Evolutionary conservation across 306 rosid genomes (phyloP).

Genomic region (Fragaria iinumae): DNA sequence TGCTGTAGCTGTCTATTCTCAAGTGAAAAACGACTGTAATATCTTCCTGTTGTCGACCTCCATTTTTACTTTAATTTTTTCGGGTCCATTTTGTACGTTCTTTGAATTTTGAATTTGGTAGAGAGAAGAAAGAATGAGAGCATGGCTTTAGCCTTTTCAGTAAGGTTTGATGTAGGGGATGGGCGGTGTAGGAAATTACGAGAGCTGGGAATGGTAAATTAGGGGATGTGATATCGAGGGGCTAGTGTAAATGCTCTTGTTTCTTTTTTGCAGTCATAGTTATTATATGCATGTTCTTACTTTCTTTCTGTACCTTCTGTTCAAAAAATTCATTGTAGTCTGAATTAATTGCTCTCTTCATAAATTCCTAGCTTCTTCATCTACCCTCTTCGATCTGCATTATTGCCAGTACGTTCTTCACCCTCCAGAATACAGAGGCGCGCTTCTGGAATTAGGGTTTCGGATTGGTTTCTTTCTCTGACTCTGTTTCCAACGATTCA

Average conservation of each 20-base stretch:
- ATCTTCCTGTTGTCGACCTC: conserved; percentile 10
- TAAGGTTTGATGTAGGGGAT: conserved; percentile 20
- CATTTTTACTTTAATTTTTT: neutral
- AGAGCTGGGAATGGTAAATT: conserved; percentile 1
- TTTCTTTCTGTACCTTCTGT: conserved; percentile 26
- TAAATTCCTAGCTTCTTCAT: conserved; percentile 17
- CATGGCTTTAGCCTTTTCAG: conserved; percentile 73
- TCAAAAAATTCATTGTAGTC: conserved; percentile 22
- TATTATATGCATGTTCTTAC: conserved; percentile 2
- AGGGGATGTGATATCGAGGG: conserved; percentile 22
- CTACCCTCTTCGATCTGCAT: conserved; percentile 12
- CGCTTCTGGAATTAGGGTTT: neutral
- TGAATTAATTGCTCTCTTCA: conserved; percentile 33
- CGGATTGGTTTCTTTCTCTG: neutral
- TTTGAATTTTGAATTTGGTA: conserved; percentile 4
- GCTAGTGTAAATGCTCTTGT: conserved; percentile 69
- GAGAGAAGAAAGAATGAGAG: conserved; percentile 49
- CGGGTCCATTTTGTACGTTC: conserved; percentile 23
- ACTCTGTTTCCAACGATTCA: neutral
- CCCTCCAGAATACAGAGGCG: neutral
- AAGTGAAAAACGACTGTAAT: conserved; percentile 25
- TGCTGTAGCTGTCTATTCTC: conserved; percentile 1
- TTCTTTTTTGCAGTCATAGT: conserved; percentile 31
- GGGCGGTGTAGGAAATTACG: conserved; percentile 25
- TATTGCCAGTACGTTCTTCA: neutral